Evolutionary conservation across 768 basidiomycete genomes (phyloP).

Genomic region (Rhizopogon vesiculosus): DNA sequence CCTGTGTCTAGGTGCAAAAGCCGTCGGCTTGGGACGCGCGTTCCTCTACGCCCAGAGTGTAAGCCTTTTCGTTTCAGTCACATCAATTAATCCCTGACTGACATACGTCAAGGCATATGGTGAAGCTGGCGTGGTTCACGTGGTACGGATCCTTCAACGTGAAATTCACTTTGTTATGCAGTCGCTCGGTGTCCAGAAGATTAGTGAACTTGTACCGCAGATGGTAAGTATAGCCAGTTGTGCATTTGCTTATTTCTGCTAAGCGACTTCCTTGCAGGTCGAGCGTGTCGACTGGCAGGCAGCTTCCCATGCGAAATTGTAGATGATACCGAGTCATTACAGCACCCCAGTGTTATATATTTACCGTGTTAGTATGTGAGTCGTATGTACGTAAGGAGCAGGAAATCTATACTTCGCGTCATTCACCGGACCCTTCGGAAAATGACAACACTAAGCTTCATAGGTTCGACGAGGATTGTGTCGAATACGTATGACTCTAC

Average conservation of each 20-base stretch:
- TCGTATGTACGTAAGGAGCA: too few relatives aligned
- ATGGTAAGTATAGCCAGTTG: slow-evolving; percentile 44
- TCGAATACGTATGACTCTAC: too few relatives aligned
- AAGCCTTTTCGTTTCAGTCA: slow-evolving; percentile 16
- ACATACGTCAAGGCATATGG: slow-evolving; percentile 59
- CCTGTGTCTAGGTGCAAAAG: slow-evolving; percentile 81
- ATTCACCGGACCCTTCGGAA: not conserved
- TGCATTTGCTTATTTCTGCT: not conserved
- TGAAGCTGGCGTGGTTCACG: slow-evolving; percentile 60
- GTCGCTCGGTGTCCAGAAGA: slow-evolving; percentile 61
- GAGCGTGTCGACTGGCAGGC: slow-evolving; percentile 61
- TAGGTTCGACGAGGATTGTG: too few relatives aligned
- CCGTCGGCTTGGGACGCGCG: slow-evolving; percentile 80
- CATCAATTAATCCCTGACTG: not conserved
- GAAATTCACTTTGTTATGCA: slow-evolving; percentile 80
- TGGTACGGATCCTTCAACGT: slow-evolving; percentile 62
- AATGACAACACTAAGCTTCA: too few relatives aligned
- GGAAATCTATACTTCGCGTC: too few relatives aligned
- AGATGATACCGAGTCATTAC: slow-evolving; percentile 14
- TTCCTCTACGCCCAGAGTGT: slow-evolving; percentile 87
- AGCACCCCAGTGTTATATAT: not conserved
- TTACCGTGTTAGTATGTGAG: not conserved
- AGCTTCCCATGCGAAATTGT: slow-evolving; percentile 28
- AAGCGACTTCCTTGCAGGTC: slow-evolving; percentile 32
- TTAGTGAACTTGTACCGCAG: slow-evolving; percentile 67